Evolutionary conservation across 495 filamentous ascomycete species (phyloP).

Genomic region (Pyrenopolyporus hunteri): DNA sequence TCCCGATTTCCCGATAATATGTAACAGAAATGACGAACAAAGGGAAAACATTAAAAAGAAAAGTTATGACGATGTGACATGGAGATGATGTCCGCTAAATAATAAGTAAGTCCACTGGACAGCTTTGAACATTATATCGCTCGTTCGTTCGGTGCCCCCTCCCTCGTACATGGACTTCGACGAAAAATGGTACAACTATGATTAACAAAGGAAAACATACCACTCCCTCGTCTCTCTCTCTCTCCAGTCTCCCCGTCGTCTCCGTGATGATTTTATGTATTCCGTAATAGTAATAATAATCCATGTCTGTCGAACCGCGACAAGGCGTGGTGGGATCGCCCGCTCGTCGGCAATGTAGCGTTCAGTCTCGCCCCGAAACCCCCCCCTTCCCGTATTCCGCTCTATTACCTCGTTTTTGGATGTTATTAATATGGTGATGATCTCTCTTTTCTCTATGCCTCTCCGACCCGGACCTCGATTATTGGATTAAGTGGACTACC

Average conservation of each 20-base stretch:
- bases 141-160: too few species aligned
- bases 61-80: neutral
- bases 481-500: neutral
- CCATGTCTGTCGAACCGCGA: constrained; percentile 11
- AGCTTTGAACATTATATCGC: too few species aligned
- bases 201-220: neutral
- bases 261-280: constrained; percentile 29
- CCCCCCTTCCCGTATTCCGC: neutral
- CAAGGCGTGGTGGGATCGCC: constrained; percentile 11
- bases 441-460: constrained; percentile 1
- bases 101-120: too few species aligned
- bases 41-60: neutral
- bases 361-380: neutral
- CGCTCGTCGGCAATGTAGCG: constrained; percentile 11
- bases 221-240: too few species aligned
- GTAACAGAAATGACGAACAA: neutral
- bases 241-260: constrained; percentile 6
- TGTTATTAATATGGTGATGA: neutral
- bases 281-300: constrained; percentile 24
- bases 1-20: constrained; percentile 6
- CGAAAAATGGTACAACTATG: too few species aligned
- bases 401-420: neutral
- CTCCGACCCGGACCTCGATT: neutral
- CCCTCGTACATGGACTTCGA: too few species aligned
- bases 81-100: neutral